Conservation (phyloP, 129 eudicot genomes). For the Pulicaria dysenterica region DNA sequence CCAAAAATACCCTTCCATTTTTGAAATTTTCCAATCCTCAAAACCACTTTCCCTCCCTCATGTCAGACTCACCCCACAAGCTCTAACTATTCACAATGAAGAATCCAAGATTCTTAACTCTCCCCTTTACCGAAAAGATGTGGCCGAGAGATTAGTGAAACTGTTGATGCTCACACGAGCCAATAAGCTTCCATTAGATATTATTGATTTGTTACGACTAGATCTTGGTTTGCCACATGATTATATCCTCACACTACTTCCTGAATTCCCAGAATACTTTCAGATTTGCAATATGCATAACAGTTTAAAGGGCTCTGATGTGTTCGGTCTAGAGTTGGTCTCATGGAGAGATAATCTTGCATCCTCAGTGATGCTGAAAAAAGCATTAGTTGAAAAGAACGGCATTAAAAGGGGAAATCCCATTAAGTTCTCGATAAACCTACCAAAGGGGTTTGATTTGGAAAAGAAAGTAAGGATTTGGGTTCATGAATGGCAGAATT, state of each 20-base stretch:
- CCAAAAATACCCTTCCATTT: constrained; percentile 67
- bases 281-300: constrained; percentile 59
- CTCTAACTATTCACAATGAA: constrained; percentile 56
- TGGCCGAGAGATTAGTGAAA: constrained; percentile 59
- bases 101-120: constrained; percentile 51
- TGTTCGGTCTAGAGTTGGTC: constrained; percentile 73
- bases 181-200: constrained; percentile 49
- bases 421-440: constrained; percentile 56
- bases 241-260: constrained; percentile 49
- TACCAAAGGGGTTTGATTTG: constrained; percentile 84
- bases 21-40: constrained; percentile 48
- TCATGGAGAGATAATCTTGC: constrained; percentile 68
- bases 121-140: constrained; percentile 29
- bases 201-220: constrained; percentile 52
- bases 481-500: constrained; percentile 74
- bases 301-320: constrained; percentile 32
- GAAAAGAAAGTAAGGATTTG: constrained; percentile 72
- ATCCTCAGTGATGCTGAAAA: constrained; percentile 48
- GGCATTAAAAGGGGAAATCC: constrained; percentile 33
- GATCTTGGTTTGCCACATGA: constrained; percentile 83
- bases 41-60: constrained; percentile 52
- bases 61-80: constrained; percentile 62
- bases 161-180: constrained; percentile 68
- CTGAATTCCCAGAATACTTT: constrained; percentile 72
- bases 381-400: constrained; percentile 24